These are phyloP conservation scores for Marasmius fiardii DNA, from an alignment of 1,284 basidiomycete genomes.

Conservation along the genomic window DNA sequence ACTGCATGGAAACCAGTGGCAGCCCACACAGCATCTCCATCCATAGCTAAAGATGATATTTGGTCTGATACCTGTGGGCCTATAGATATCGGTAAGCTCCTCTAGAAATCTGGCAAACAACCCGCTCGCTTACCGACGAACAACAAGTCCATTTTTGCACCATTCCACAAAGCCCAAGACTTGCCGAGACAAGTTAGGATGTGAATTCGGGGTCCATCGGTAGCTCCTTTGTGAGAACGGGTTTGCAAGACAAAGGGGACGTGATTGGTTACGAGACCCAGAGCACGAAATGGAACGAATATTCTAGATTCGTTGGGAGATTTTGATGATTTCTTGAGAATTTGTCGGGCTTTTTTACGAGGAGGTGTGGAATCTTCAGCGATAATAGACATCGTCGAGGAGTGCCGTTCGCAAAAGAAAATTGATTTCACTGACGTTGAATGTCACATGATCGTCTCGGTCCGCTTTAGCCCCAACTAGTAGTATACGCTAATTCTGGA, in stretches of 20 bases:
- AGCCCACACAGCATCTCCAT: slow-evolving; percentile 86
- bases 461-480: too few species aligned
- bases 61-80: slow-evolving; percentile 75
- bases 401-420: not conserved
- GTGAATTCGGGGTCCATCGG: slow-evolving; percentile 78
- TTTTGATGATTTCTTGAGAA: slow-evolving; percentile 20
- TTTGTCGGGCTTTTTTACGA: slow-evolving; percentile 32
- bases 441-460: slow-evolving; percentile 11
- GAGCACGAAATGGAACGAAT: slow-evolving; percentile 93
- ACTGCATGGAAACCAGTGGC: slow-evolving; percentile 69
- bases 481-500: not conserved
- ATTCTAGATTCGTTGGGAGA: slow-evolving; percentile 46
- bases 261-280: slow-evolving; percentile 91
- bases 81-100: slow-evolving; percentile 27
- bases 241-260: slow-evolving; percentile 90
- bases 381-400: slow-evolving; percentile 8
- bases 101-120: not conserved
- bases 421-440: too few species aligned
- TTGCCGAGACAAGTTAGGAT: slow-evolving; percentile 88
- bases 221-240: slow-evolving; percentile 83
- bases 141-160: slow-evolving; percentile 86
- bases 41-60: slow-evolving; percentile 79
- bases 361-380: slow-evolving; percentile 30
- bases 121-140: slow-evolving; percentile 76
- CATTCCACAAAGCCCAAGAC: slow-evolving; percentile 97